A percentile compares a stretch with the other conserved stretches of the same genome.
Conservation (phyloP, 2,329 filamentous ascomycete genomes). For the Aureobasidium sp. region DNA sequence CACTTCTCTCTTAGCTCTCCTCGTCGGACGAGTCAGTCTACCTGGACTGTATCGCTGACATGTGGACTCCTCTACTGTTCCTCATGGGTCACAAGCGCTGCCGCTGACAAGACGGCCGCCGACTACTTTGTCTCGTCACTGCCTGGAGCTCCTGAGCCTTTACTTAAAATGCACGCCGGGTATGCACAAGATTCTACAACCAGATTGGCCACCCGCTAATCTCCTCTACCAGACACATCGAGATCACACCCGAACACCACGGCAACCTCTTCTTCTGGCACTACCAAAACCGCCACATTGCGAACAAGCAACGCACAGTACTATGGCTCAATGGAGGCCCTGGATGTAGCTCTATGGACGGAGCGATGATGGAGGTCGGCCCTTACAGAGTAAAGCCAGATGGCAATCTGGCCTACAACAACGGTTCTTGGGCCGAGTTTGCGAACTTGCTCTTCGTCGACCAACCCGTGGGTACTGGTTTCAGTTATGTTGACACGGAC, state of each 20-base stretch:
- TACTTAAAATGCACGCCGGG: conserved; percentile 98
- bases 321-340: conserved; percentile 97
- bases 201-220: conserved; percentile 12
- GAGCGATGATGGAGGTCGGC: conserved; percentile 91
- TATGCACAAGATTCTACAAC: conserved; percentile 42
- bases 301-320: conserved; percentile 80
- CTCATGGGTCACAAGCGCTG: conserved; percentile 14
- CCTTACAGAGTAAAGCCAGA: conserved; percentile 80
- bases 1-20: background rate
- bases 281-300: conserved; percentile 91
- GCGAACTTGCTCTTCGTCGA: conserved; percentile 95
- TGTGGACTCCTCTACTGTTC: conserved; percentile 15
- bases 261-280: conserved; percentile 99
- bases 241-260: conserved; percentile 75
- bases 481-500: conserved; percentile 89
- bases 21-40: background rate
- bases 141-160: conserved; percentile 72
- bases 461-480: conserved; percentile 93
- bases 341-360: conserved; percentile 95
- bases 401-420: conserved; percentile 66
- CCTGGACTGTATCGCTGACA: conserved; percentile 8
- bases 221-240: conserved; percentile 64
- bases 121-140: conserved; percentile 87
- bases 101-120: conserved; percentile 55
- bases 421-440: conserved; percentile 98